phyloP scores from a whole-genome alignment of 129 eudicot species.

The Chrysanthemum makinoi region DNA sequence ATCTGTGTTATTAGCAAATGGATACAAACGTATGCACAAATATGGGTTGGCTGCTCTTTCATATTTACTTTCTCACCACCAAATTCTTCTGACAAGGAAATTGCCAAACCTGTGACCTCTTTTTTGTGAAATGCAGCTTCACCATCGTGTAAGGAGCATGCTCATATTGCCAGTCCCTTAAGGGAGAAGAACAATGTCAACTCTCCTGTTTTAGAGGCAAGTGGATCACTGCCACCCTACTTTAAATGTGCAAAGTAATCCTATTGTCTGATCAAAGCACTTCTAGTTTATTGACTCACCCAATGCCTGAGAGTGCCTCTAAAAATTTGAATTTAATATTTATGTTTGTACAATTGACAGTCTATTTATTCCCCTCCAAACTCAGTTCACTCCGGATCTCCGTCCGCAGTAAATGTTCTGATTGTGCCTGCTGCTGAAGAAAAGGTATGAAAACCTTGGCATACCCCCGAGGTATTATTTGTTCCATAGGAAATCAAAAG shows the following conservation, averaged over 20 bases:
- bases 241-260: not conserved
- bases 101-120: constrained; percentile 10
- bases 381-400: constrained; percentile 34
- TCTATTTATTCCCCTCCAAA: constrained; percentile 35
- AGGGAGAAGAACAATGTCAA: constrained; percentile 27
- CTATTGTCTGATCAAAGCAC: not conserved
- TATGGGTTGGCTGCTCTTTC: too few species aligned
- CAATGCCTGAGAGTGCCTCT: not conserved
- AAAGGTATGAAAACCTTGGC: constrained; percentile 36
- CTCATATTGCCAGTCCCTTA: constrained; percentile 12
- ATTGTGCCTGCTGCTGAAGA: constrained; percentile 23
- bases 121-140: constrained; percentile 30
- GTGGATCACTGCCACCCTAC: constrained; percentile 24
- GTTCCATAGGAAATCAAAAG: not conserved
- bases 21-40: too few species aligned
- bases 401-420: constrained; percentile 27
- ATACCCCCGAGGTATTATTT: not conserved
- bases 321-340: not conserved
- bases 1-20: too few species aligned
- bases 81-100: constrained; percentile 7
- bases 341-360: constrained; percentile 25
- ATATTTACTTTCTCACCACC: too few species aligned
- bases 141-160: constrained; percentile 26
- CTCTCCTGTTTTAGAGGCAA: constrained; percentile 44
- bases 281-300: not conserved